Evolutionary conservation across 805 yeast species (phyloP), one percentile per base, ranked within the genome.

Genomic region (Kurtzmaniella cleridarum): DNA sequence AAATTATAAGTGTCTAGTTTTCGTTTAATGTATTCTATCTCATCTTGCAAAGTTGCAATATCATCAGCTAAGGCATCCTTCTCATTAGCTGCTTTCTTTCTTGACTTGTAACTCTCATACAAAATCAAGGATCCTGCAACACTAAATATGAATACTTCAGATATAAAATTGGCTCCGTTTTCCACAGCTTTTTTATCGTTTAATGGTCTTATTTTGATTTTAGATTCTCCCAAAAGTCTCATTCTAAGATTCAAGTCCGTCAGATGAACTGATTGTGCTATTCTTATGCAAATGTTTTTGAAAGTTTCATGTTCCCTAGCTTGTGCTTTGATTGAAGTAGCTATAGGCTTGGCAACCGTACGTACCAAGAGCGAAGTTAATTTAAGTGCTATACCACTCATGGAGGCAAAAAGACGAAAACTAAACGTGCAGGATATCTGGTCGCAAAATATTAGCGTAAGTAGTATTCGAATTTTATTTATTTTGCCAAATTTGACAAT

Each of bases 121-220:
- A 87, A 52, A 9, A 88, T 79, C 39, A 84, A 69, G 1, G 81
- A 71, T 4, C 95, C 93, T 1, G 93, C 95, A 17, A 88, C 91
- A 20, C 81, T 65, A 47, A 88, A 87, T 14, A 87, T 78, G 51
- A 87, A 82, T 26, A 79, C 56, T 55, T 87, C 95, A 33, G 91
- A 81, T 10, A 87, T 61, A 54, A 86, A 78, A 41, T 73, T 82
- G 32, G 95, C 93, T 1, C 95, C 95, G 42, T 72, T 78, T 42
- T 87, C 93, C 32, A 88, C 75, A 28, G 96, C 95, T 51, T 78
- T 81, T 10, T 79, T 76, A 48, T 86, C 95, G 55, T 85, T 86
- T 55, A 87, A 70, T 0, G 95, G 95, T 35, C 95, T 72, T 7
- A 86, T 74, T 49, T 73, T 75, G 35, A 74, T 57, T 24, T 70